These are phyloP conservation scores for Beauveria sp. DNA, from an alignment of 2,329 filamentous ascomycete genomes.

Conservation along the genomic window DNA sequence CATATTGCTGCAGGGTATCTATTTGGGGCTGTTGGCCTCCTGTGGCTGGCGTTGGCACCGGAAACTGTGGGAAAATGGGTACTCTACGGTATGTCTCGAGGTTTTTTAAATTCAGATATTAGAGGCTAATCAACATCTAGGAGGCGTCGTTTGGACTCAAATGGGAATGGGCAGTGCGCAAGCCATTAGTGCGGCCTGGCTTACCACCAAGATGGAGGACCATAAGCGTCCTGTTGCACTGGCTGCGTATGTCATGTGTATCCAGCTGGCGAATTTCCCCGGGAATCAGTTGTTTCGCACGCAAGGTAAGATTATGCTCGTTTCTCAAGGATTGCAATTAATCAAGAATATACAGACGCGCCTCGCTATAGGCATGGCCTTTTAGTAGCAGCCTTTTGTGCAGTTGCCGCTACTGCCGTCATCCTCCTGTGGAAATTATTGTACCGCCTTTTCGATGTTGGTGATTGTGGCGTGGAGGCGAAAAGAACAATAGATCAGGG, in stretches of 20 bases:
- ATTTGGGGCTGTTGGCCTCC: slow-evolving; percentile 19
- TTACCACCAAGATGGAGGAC: slow-evolving; percentile 22
- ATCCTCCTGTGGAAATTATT: slow-evolving; percentile 24
- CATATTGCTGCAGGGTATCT: slow-evolving; percentile 22
- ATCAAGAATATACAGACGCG: slow-evolving; percentile 14
- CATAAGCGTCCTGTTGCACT: slow-evolving; percentile 21
- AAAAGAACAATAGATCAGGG: background rate
- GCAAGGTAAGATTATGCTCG: slow-evolving; percentile 15
- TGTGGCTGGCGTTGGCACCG: slow-evolving; percentile 22
- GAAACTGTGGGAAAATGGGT: slow-evolving; percentile 17
- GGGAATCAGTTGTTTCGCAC: slow-evolving; percentile 22
- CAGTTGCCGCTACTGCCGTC: slow-evolving; percentile 18
- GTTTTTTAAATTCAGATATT: rapidly evolving
- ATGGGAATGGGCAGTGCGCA: slow-evolving; percentile 25
- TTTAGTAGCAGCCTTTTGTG: slow-evolving; percentile 19
- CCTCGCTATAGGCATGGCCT: slow-evolving; percentile 20
- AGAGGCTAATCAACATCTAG: slow-evolving; percentile 9
- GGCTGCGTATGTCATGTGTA: slow-evolving; percentile 24
- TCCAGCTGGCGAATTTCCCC: slow-evolving; percentile 23
- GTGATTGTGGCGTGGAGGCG: slow-evolving; percentile 19
- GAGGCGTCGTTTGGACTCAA: slow-evolving; percentile 23
- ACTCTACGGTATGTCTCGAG: slow-evolving; percentile 16
- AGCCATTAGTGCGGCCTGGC: slow-evolving; percentile 24
- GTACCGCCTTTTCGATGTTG: slow-evolving; percentile 21
- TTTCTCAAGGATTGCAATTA: too few species aligned